Base-by-base conservation (phyloP, 345 rosid species). In the Pugionium dolabratum region DNA sequence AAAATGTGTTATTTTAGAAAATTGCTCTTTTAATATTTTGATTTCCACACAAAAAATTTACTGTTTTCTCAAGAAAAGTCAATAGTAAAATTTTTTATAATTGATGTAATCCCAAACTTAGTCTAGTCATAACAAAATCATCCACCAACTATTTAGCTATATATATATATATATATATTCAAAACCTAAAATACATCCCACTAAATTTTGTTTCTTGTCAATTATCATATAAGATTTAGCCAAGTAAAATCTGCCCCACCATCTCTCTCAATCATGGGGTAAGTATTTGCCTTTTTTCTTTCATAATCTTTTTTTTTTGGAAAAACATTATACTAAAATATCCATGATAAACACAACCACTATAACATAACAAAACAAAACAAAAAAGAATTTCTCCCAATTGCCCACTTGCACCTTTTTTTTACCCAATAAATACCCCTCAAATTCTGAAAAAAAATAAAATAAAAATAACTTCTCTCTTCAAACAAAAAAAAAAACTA, bases 321-420 rank as follows among this genome's bases (percentile, higher is more conserved):
- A n/a, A 61, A 35, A 2, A 30, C 2, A 29, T n/a, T 34, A 27
- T 59, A 11, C 3, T 3, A 49, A 29, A 6, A 40, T 34, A 31
- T 54, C 30, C 52, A 47, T 63, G 75, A 71, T 56, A 55, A 40
- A 55, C 43, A 48, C 64, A 63, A 63, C 59, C 75, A 71, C 70
- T 63, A 63, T 31, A 43, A 39, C 58, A 70, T 61, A 53, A 61
- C 62, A 60, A 70, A 36, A 44, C 18, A 18, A 45, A 9, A 70
- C 43, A 54, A 62, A 63, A 54, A 70, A 4, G 54, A 69, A 30
- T 27, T 39, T 36, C 54, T 44, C 56, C 75, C 36, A 63, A 10
- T 62, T 71, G 64, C 37, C 70, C 75, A 63, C 70, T 71, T 71
- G 75, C 70, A 63, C 11, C 18, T 18, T 18, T 18, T 18, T 63